Evolutionary conservation across 192 early-diverging fungal genomes (phyloP).

Genomic region (Umbelopsis vinacea): DNA sequence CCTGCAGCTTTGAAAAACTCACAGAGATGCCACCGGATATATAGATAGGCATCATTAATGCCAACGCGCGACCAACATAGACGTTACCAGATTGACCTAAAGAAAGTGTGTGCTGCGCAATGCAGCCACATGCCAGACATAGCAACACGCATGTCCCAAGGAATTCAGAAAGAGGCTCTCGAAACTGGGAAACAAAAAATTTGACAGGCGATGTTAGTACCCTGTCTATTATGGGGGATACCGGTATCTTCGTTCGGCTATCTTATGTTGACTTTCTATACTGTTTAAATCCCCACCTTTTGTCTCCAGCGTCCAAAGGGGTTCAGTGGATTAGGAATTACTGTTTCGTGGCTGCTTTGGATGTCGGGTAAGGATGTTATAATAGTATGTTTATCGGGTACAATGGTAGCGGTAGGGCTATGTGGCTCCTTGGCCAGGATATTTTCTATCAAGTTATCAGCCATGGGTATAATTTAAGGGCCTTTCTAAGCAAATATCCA

Average conservation of each 20-base stretch:
- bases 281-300: background rate
- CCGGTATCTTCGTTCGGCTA: background rate
- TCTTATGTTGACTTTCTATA: too few species aligned
- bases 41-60: constrained; percentile 19
- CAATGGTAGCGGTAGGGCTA: constrained; percentile 11
- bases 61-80: constrained; percentile 9
- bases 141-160: constrained; percentile 2
- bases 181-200: constrained; percentile 1
- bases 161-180: constrained; percentile 17
- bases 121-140: constrained; percentile 2
- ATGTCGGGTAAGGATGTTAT: background rate
- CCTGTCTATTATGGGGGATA: background rate
- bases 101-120: background rate
- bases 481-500: background rate
- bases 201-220: background rate
- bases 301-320: background rate
- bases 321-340: background rate
- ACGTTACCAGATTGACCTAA: constrained; percentile 5
- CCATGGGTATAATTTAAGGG: constrained; percentile 17
- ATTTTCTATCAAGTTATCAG: constrained; percentile 21
- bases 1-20: background rate
- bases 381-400: constrained; percentile 13
- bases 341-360: background rate
- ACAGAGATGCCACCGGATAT: constrained; percentile 12
- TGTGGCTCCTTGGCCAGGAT: constrained; percentile 3